Evolutionary conservation across 2,329 filamentous ascomycete genomes (phyloP).

Genomic region (Neurospora sp.): DNA sequence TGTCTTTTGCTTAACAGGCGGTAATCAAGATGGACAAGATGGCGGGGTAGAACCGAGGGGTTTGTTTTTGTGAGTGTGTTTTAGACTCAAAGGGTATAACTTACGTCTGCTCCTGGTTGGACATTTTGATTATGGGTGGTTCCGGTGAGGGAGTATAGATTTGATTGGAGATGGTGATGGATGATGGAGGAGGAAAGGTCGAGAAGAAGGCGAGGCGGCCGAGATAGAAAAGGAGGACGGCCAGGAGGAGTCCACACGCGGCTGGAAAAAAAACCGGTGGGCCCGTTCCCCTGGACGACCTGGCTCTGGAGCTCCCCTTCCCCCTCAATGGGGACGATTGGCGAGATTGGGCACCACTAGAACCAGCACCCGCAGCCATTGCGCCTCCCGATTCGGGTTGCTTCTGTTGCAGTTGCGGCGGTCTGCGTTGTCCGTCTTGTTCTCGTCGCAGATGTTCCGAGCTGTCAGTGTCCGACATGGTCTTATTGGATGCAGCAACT

Average conservation of each 20-base stretch:
- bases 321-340: neutral
- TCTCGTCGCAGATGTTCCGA: neutral
- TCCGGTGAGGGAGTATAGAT: constrained; percentile 12
- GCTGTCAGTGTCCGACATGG: neutral
- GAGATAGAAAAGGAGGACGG: constrained; percentile 11
- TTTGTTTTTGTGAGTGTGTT: neutral
- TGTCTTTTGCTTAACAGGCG: neutral
- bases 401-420: neutral
- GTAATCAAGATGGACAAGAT: constrained; percentile 1
- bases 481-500: neutral
- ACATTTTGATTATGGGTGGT: constrained; percentile 44
- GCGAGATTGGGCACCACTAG: neutral
- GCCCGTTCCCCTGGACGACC: neutral
- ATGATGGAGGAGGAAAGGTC: constrained; percentile 1
- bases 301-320: neutral
- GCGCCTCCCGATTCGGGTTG: neutral
- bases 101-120: constrained; percentile 77
- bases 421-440: neutral
- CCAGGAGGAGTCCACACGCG: constrained; percentile 7
- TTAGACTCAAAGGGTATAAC: constrained; percentile 23
- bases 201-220: constrained; percentile 5
- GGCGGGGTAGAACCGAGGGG: constrained; percentile 15
- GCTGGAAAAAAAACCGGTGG: constrained; percentile 5
- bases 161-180: constrained; percentile 7
- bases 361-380: neutral